These are phyloP conservation scores for Pichia norvegensis DNA, from an alignment of 1,139 yeast species.

Conservation along the genomic window DNA sequence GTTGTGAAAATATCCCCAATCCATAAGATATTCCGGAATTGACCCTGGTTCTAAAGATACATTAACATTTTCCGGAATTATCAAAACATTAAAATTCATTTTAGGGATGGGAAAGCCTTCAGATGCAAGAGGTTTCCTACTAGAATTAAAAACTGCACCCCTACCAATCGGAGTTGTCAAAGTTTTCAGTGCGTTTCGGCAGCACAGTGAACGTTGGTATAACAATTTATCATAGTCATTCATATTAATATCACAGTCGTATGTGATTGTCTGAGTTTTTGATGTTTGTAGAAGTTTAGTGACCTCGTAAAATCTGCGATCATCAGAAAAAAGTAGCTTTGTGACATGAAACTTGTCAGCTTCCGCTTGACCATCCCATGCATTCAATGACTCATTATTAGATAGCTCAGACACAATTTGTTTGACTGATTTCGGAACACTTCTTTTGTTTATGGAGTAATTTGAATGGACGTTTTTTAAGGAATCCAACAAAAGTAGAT, in stretches of 20 bases:
- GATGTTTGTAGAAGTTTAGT: conserved; percentile 66
- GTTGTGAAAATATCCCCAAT: conserved; percentile 90
- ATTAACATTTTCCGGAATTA: conserved; percentile 60
- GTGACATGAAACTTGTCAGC: conserved; percentile 62
- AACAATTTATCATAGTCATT: conserved; percentile 53
- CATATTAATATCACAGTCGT: conserved; percentile 28
- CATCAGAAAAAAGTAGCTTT: conserved; percentile 64
- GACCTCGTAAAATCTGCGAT: conserved; percentile 73
- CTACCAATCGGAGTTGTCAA: conserved; percentile 72
- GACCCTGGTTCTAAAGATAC: conserved; percentile 52
- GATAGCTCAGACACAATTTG: conserved; percentile 31
- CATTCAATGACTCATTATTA: conserved; percentile 40
- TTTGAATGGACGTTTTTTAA: neutral
- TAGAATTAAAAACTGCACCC: conserved; percentile 63
- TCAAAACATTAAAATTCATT: conserved; percentile 59
- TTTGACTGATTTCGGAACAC: conserved; percentile 33
- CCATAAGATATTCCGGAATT: conserved; percentile 42
- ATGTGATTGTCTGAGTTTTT: conserved; percentile 38
- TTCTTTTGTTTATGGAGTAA: neutral
- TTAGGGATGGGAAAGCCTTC: conserved; percentile 78
- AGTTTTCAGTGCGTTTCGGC: conserved; percentile 61
- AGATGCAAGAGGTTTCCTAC: conserved; percentile 71
- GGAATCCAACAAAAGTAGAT: conserved; percentile 33
- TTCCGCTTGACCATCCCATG: conserved; percentile 65
- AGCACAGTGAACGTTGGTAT: conserved; percentile 57